Percentiles rank a stretch among this genome's conserved stretches.
Evolutionary conservation across 1,284 basidiomycete species (phyloP).

Genomic region (Ceratobasidium sp.): DNA sequence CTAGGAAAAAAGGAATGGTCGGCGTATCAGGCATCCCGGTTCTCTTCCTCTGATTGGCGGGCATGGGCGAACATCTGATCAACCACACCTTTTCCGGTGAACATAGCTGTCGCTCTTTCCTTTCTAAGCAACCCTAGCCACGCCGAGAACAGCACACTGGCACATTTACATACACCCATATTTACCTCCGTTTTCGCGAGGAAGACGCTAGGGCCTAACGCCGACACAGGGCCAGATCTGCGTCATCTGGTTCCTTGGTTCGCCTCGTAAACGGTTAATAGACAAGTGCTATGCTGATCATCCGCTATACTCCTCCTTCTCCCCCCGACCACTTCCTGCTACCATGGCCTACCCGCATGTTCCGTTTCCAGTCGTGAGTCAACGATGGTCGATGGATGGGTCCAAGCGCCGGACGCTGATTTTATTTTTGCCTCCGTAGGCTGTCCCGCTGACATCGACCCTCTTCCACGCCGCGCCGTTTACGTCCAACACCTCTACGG

Average conservation of each 20-base stretch:
- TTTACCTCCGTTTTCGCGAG: conserved; percentile 27
- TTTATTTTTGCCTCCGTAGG: conserved; percentile 14
- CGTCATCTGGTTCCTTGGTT: conserved; percentile 31
- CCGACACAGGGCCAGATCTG: conserved; percentile 9
- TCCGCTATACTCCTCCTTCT: background rate
- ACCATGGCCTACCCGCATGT: conserved; percentile 20
- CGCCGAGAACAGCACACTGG: background rate
- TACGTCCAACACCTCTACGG: conserved; percentile 14
- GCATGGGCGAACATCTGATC: no score
- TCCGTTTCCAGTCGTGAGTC: conserved; percentile 22
- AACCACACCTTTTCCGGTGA: conserved; percentile 12
- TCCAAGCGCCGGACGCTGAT: background rate
- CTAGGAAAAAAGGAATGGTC: background rate
- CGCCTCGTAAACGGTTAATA: background rate
- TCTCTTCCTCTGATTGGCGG: background rate
- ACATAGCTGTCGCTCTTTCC: background rate
- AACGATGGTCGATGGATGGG: background rate
- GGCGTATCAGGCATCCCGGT: background rate
- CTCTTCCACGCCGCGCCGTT: conserved; percentile 13
- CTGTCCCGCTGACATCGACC: background rate
- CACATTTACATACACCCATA: background rate
- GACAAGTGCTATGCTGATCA: background rate
- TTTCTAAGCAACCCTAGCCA: background rate
- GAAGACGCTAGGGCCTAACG: conserved; percentile 4
- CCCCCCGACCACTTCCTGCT: background rate